phyloP scores from a whole-genome alignment of 208 protist genomes.

The Trypanosoma mega region DNA sequence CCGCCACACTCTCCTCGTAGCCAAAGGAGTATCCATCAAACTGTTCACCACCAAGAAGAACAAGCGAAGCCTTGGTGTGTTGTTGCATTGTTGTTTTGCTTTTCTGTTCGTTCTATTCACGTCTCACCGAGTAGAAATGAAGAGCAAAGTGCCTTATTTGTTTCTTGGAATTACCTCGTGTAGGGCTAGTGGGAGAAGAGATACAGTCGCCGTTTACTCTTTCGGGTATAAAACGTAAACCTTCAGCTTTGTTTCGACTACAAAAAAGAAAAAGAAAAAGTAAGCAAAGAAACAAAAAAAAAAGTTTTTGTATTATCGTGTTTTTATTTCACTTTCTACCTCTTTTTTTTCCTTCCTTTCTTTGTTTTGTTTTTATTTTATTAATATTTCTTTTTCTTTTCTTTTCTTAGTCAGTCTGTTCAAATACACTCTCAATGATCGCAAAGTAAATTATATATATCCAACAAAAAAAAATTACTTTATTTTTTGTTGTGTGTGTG shows the following conservation, averaged over 20 bases:
- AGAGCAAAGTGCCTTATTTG: neutral
- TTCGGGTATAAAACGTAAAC: no score
- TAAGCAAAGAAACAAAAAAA: conserved; percentile 5
- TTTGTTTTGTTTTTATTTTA: conserved; percentile 4
- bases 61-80: conserved; percentile 62
- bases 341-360: conserved; percentile 9
- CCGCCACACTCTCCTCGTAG: conserved; percentile 86
- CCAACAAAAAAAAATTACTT: no score
- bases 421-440: neutral
- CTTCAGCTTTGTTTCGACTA: no score
- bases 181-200: no score
- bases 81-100: conserved; percentile 7
- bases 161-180: conserved; percentile 27
- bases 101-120: neutral
- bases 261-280: conserved; percentile 17
- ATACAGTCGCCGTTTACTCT: no score
- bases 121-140: neutral
- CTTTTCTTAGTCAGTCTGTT: conserved; percentile 5
- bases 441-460: no score
- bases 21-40: conserved; percentile 96
- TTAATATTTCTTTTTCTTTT: conserved; percentile 16
- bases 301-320: neutral
- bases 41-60: conserved; percentile 93
- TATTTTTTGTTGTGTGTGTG: conserved; percentile 20
- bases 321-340: neutral